phyloP scores from a whole-genome alignment of 306 rosid genomes.

The Malus sylvestris region DNA sequence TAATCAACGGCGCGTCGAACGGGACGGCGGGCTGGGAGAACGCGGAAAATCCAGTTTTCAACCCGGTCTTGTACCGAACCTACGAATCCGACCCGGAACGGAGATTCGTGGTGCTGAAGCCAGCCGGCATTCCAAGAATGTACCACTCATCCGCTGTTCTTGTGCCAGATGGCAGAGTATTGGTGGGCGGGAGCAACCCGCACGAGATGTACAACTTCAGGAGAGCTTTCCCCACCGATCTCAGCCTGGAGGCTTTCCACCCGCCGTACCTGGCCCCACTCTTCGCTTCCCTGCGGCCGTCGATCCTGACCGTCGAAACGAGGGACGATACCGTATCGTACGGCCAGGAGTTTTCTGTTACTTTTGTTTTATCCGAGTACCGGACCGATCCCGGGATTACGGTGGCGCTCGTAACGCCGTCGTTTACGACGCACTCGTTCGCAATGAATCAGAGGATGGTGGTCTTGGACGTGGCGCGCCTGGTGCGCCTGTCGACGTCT shows the following conservation, averaged over 20 bases:
- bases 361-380: constrained; percentile 23
- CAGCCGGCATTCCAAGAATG: constrained; percentile 45
- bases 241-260: constrained; percentile 56
- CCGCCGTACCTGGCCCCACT: constrained; percentile 46
- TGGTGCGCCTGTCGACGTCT: constrained; percentile 12
- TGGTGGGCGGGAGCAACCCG: constrained; percentile 86
- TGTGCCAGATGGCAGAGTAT: constrained; percentile 52
- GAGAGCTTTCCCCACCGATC: constrained; percentile 44
- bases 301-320: constrained; percentile 35
- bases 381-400: background rate
- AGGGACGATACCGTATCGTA: constrained; percentile 22
- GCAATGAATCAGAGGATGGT: constrained; percentile 73
- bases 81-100: background rate
- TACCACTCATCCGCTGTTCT: constrained; percentile 65
- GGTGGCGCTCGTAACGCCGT: constrained; percentile 42
- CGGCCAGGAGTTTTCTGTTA: constrained; percentile 26
- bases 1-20: constrained; percentile 60
- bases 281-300: constrained; percentile 16
- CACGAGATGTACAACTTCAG: constrained; percentile 48
- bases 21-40: constrained; percentile 76
- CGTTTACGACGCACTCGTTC: constrained; percentile 62
- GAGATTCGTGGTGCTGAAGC: constrained; percentile 35
- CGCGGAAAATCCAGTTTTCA: constrained; percentile 39
- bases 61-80: constrained; percentile 48
- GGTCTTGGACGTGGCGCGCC: constrained; percentile 29